Conservation (phyloP, 2,329 filamentous ascomycete species). For the Nigrospora oryzae region DNA sequence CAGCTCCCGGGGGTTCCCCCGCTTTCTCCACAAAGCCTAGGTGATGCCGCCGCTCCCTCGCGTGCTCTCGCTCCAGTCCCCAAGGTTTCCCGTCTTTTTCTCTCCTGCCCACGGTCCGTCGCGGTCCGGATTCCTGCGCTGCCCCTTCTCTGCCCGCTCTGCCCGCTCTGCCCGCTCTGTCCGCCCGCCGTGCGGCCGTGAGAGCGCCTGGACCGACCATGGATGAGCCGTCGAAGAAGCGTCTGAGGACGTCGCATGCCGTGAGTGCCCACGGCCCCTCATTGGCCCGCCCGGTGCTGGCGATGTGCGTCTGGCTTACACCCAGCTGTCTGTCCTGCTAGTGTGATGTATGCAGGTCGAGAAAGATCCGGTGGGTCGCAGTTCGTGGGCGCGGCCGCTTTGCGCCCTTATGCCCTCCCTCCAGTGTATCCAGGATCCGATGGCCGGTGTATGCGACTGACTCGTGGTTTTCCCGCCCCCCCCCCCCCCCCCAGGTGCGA, state of each 20-base stretch:
- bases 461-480: background rate
- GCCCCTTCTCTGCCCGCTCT: too few species aligned
- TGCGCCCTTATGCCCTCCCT: background rate
- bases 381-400: background rate
- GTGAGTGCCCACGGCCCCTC: conserved; percentile 17
- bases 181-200: too few species aligned
- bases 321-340: conserved; percentile 11
- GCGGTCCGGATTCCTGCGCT: conserved; percentile 2
- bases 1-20: background rate
- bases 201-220: background rate
- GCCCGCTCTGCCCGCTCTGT: too few species aligned
- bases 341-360: conserved; percentile 37
- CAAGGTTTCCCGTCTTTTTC: background rate
- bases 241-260: conserved; percentile 32
- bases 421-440: background rate
- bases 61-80: background rate
- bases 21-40: background rate
- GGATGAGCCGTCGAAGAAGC: conserved; percentile 26
- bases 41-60: background rate
- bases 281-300: background rate
- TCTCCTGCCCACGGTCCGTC: conserved; percentile 4
- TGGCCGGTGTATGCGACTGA: background rate
- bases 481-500: conserved; percentile 29
- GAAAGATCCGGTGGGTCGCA: conserved; percentile 34
- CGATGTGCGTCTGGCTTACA: too few species aligned